Percentiles rank a stretch among this genome's conserved stretches.
phyloP scores from a whole-genome alignment of 257 asterid genomes.

The Solanum appendiculatum region DNA sequence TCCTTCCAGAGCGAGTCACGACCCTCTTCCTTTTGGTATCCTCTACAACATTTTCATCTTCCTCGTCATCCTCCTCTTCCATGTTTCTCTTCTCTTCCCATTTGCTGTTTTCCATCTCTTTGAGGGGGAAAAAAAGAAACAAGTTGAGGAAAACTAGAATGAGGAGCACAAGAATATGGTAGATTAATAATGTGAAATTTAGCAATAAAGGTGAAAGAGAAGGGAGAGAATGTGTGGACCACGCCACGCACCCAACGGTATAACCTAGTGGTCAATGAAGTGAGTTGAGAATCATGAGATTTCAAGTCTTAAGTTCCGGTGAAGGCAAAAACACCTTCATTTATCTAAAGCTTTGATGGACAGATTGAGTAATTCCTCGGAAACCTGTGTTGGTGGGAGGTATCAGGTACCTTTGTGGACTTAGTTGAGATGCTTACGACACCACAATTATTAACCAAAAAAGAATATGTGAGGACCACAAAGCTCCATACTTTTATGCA shows the following conservation, averaged over 20 bases:
- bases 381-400: neutral
- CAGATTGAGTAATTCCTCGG: neutral
- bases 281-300: neutral
- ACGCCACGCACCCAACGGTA: neutral
- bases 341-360: neutral
- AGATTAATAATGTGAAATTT: conserved; percentile 16
- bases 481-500: conserved; percentile 32
- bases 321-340: neutral
- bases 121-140: neutral
- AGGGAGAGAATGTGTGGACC: neutral
- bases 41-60: conserved; percentile 31
- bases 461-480: conserved; percentile 60
- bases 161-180: neutral
- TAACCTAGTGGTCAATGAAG: neutral
- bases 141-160: conserved; percentile 5
- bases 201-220: conserved; percentile 11
- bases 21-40: conserved; percentile 47
- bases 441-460: neutral
- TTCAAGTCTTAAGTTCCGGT: neutral
- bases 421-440: neutral
- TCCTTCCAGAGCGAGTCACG: conserved; percentile 26
- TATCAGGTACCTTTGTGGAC: neutral
- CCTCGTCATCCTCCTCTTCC: conserved; percentile 45
- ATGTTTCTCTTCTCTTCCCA: conserved; percentile 41
- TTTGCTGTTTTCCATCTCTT: conserved; percentile 49